Evolutionary conservation across 208 protist genomes (phyloP), one percentile per base, ranked within the genome.

Genomic region (Acanthamoeba sp.): DNA sequence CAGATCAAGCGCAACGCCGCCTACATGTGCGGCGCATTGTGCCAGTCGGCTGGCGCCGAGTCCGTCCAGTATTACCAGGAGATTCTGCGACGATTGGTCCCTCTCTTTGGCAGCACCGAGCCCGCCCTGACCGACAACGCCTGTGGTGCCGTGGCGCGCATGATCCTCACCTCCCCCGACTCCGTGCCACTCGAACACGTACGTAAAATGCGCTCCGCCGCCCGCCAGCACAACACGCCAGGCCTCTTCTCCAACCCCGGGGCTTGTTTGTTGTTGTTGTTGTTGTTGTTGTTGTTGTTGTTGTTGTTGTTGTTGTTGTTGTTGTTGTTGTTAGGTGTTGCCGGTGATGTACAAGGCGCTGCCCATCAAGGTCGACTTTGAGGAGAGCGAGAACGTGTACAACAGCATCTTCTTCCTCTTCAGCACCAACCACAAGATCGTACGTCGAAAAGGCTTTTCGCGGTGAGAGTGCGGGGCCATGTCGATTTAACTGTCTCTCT

Each of bases 351-450:
- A 73, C 57, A 91, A 73, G 57, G 59, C 50, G 6, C 38, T 91
- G 48, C 85, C 85, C 29, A 50, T 91, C 36, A 64, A 91, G 42
- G 50, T 50, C 29, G 85, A 91, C 24, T 91, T 91, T 71, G 85
- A 91, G 85, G 85, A 91, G 57, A 73, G 24, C 36, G 85, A 91
- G 38, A 73, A 40, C 36, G 85, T 91, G 36, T 91, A 91, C 85
- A 91, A 91, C 50, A 52, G 57, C 59, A 91, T 91, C 85, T 91
- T 91, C 85, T 91, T 73, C 57, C 85, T 91, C 85, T 91, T 91
- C 85, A 64, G 59, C 50, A 73, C 85, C 38, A 91, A 91, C 57
- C 24, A 91, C 57, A 64, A 64, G 24, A 71, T 91, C 20, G 85
- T 91, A 91, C 85, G 59, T 50, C 6, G n/a, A 24, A n/a, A n/a